phyloP scores from a whole-genome alignment of 768 basidiomycete species.

The Tremella mesenterica region DNA sequence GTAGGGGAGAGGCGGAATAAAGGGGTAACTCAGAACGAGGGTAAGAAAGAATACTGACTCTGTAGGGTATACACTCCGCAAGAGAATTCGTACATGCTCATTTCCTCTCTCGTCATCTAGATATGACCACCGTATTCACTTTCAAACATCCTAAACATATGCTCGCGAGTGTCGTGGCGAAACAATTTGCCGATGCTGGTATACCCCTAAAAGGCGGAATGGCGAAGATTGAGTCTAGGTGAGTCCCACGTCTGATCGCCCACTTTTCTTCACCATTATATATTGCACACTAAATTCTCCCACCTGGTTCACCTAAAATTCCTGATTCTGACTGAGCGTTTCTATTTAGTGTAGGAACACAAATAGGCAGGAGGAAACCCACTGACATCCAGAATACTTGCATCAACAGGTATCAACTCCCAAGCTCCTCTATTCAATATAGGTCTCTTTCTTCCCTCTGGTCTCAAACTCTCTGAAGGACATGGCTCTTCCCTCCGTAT shows the following conservation, averaged over 20 bases:
- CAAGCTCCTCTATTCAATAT: slow-evolving; percentile 90
- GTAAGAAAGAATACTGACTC: not conserved
- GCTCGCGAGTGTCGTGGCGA: slow-evolving; percentile 61
- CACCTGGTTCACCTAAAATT: not conserved
- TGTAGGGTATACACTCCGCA: slow-evolving; percentile 60
- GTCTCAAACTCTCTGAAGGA: slow-evolving; percentile 81
- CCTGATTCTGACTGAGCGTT: not conserved
- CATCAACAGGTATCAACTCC: slow-evolving; percentile 84
- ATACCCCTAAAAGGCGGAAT: slow-evolving; percentile 9
- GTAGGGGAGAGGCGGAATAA: not conserved
- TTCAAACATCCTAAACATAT: slow-evolving; percentile 75
- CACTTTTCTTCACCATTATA: not conserved
- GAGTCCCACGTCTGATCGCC: slow-evolving; percentile 16
- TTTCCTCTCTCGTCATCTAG: slow-evolving; percentile 77
- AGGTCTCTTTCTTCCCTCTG: slow-evolving; percentile 72
- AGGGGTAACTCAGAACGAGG: not conserved
- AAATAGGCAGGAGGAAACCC: not conserved
- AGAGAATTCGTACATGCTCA: slow-evolving; percentile 78
- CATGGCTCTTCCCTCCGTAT: slow-evolving; percentile 86
- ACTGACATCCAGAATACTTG: slow-evolving; percentile 58
- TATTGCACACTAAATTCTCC: not conserved
- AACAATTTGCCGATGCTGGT: slow-evolving; percentile 57
- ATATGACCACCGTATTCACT: slow-evolving; percentile 68
- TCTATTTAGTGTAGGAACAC: not conserved
- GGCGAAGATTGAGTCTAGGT: slow-evolving; percentile 50